Percentiles rank a stretch among this genome's conserved stretches.
phyloP scores from a whole-genome alignment of 73 alveolate species.

The Halteria grandinella region DNA sequence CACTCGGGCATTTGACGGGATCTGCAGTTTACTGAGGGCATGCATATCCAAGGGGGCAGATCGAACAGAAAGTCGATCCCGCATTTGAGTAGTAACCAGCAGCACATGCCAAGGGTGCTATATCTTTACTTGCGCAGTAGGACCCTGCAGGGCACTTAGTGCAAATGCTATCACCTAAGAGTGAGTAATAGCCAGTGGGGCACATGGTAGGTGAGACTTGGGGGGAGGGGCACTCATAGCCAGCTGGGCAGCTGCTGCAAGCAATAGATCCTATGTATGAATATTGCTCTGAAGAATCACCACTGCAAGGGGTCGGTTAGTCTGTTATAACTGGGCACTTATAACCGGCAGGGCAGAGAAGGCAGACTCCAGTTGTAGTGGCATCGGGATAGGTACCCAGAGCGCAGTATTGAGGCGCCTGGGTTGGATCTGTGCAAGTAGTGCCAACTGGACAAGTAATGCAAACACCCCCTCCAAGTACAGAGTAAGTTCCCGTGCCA shows the following conservation, averaged over 20 bases:
- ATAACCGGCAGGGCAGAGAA: slow-evolving; percentile 74
- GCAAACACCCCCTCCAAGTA: too few relatives aligned
- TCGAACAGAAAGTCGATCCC: slow-evolving; percentile 55
- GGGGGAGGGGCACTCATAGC: slow-evolving; percentile 42
- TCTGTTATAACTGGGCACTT: slow-evolving; percentile 17
- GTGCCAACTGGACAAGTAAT: slow-evolving; percentile 53
- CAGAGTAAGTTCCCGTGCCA: too few relatives aligned
- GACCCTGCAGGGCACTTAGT: slow-evolving; percentile 68
- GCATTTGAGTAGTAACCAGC: slow-evolving; percentile 54
- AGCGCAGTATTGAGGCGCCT: slow-evolving; percentile 9
- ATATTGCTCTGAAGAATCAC: slow-evolving; percentile 24
- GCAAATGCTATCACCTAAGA: slow-evolving; percentile 57
- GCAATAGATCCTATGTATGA: neutral
- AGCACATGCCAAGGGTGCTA: slow-evolving; percentile 57
- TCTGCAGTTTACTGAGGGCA: slow-evolving; percentile 32
- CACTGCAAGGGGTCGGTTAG: neutral
- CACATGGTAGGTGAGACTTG: slow-evolving; percentile 13
- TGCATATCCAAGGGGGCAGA: slow-evolving; percentile 73
- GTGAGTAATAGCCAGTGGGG: slow-evolving; percentile 56
- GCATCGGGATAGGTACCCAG: slow-evolving; percentile 46
- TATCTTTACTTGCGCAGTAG: slow-evolving; percentile 32
- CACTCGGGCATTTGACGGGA: slow-evolving; percentile 58
- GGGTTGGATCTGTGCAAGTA: slow-evolving; percentile 3
- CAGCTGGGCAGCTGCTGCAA: slow-evolving; percentile 15
- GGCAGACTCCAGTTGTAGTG: slow-evolving; percentile 52